These are phyloP conservation scores for Amoeboaphelidium occidentale DNA, from an alignment of 371 early-diverging fungal genomes.

Conservation along the genomic window DNA sequence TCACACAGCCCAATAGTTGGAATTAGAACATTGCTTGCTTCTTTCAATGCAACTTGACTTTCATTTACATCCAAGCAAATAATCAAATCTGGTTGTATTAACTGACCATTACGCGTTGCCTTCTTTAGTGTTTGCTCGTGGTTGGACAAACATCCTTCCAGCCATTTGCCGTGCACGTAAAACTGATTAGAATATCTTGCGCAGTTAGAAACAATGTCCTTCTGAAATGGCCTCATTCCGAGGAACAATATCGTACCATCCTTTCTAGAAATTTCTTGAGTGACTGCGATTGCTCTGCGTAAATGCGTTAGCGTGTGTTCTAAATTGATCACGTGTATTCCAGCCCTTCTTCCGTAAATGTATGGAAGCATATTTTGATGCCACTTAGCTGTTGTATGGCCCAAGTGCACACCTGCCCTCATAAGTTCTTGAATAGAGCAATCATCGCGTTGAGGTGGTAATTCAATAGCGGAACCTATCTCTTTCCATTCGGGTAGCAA, in stretches of 20 bases:
- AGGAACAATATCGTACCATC: conserved; percentile 72
- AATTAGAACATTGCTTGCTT: conserved; percentile 49
- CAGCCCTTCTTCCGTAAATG: conserved; percentile 70
- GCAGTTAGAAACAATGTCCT: conserved; percentile 44
- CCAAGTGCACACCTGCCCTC: conserved; percentile 72
- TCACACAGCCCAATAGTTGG: conserved; percentile 81
- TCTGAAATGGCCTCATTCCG: conserved; percentile 45
- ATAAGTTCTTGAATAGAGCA: conserved; percentile 36
- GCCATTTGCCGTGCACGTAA: conserved; percentile 58
- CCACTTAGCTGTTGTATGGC: conserved; percentile 53
- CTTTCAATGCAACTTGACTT: conserved; percentile 49
- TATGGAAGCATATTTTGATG: conserved; percentile 57
- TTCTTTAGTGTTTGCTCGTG: conserved; percentile 32
- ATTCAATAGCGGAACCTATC: conserved; percentile 12
- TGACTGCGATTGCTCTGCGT: conserved; percentile 52
- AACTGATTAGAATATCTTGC: conserved; percentile 49
- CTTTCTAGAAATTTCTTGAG: conserved; percentile 37
- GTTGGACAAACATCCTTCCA: conserved; percentile 76
- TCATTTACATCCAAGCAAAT: conserved; percentile 61
- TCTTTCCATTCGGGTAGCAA: no score
- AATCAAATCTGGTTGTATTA: conserved; percentile 45
- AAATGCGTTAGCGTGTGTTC: conserved; percentile 74
- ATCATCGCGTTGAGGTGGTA: conserved; percentile 19
- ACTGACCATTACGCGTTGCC: not conserved
- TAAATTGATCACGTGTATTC: conserved; percentile 78